phyloP scores from a whole-genome alignment of 2,329 filamentous ascomycete species.

The Coniella vitis region DNA sequence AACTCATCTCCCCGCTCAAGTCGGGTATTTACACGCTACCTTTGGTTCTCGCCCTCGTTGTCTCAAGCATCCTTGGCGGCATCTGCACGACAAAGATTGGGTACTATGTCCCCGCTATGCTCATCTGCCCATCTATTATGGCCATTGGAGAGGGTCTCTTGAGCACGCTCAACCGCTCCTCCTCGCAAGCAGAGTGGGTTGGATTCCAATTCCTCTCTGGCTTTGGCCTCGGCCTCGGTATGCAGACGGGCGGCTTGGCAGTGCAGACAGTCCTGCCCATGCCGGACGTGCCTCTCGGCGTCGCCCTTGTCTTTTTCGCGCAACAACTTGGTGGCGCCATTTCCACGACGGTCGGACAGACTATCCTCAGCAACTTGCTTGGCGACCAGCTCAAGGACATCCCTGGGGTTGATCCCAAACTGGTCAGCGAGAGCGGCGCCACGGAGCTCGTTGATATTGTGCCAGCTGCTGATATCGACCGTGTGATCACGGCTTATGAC shows the following conservation, averaged over 20 bases:
- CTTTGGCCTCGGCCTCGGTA: conserved; percentile 50
- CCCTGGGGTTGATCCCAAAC: conserved; percentile 34
- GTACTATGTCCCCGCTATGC: conserved; percentile 54
- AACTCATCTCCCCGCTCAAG: conserved; percentile 43
- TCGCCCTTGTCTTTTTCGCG: conserved; percentile 50
- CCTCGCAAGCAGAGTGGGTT: conserved; percentile 48
- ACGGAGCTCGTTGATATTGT: conserved; percentile 54
- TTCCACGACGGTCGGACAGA: conserved; percentile 51
- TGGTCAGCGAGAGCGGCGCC: conserved; percentile 43
- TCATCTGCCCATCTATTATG: conserved; percentile 42
- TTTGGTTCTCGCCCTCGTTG: conserved; percentile 47
- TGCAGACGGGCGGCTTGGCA: conserved; percentile 52
- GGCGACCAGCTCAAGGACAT: conserved; percentile 31
- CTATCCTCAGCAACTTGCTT: conserved; percentile 43
- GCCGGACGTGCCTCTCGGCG: conserved; percentile 47
- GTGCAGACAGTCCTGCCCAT: conserved; percentile 46
- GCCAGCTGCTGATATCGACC: conserved; percentile 37
- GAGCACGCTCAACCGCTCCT: conserved; percentile 44
- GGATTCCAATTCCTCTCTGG: conserved; percentile 53
- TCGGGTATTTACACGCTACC: conserved; percentile 53
- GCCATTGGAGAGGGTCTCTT: conserved; percentile 50
- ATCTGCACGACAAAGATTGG: conserved; percentile 44
- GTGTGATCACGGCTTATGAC: conserved; percentile 60
- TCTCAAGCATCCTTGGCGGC: conserved; percentile 44
- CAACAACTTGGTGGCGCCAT: conserved; percentile 54